phyloP scores from a whole-genome alignment of 208 protist genomes.

The Acanthamoeba polyphaga region DNA sequence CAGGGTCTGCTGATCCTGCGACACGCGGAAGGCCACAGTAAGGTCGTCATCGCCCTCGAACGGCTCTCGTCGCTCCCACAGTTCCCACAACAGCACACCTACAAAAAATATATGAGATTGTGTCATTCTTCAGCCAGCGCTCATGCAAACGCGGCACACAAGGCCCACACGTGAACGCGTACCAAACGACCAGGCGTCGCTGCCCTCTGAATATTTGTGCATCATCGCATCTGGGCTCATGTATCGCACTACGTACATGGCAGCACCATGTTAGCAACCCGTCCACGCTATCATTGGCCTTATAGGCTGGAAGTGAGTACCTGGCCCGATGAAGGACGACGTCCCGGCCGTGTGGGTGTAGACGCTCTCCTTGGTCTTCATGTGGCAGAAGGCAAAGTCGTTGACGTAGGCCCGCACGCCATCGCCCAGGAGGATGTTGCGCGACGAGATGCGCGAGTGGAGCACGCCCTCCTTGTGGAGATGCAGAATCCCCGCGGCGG shows the following conservation, averaged over 20 bases:
- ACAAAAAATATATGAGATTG: background rate
- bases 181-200: slow-evolving; percentile 62
- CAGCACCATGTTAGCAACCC: background rate
- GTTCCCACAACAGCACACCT: slow-evolving; percentile 63
- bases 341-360: slow-evolving; percentile 43
- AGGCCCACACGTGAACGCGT: background rate
- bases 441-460: slow-evolving; percentile 42
- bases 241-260: background rate
- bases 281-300: background rate
- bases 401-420: slow-evolving; percentile 23
- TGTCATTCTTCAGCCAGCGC: too few relatives aligned
- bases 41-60: slow-evolving; percentile 40
- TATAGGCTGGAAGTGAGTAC: background rate
- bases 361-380: slow-evolving; percentile 20
- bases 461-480: slow-evolving; percentile 64
- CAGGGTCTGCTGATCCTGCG: background rate
- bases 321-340: slow-evolving; percentile 27
- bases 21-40: slow-evolving; percentile 22
- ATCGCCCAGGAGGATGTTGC: slow-evolving; percentile 61
- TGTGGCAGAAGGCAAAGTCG: slow-evolving; percentile 56
- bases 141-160: background rate
- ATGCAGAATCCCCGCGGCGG: slow-evolving; percentile 35
- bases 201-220: slow-evolving; percentile 57
- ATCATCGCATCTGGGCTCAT: slow-evolving; percentile 65
- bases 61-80: slow-evolving; percentile 38